Evolutionary conservation across 129 eudicot species (phyloP), one percentile per base, ranked within the genome.

Genomic region (Deinandra increscens): DNA sequence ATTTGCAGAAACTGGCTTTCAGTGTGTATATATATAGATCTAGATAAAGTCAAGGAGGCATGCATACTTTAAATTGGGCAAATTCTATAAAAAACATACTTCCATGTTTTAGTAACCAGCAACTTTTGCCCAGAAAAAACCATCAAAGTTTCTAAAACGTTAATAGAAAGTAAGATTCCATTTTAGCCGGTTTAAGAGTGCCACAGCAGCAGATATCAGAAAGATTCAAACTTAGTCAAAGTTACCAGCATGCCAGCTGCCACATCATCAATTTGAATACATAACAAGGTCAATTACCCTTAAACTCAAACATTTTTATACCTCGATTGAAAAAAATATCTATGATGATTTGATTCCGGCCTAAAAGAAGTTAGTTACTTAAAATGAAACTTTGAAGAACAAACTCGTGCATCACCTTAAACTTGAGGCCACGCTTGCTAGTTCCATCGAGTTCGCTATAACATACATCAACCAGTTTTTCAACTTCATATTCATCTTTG

Each of bases 401-500:
- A 19, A 20, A 64, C 34, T 41, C 36, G 12, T 1, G 6, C 69
- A 64, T 29, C 6, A 81, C 89, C 90, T 77, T 69, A 63, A 80
- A 87, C 45, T 78, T 51, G 39, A 84, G 76, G 15, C 78, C 82
- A 37, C 63, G 78, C 19, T 82, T 79, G 18, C 43, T 39, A 29
- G 1, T 68, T 51, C 72, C 61, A 73, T 33, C 71, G 58, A 79
- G 73, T 26, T 79, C 83, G 69, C 80, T 78, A 48, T 87, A 87
- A 43, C 93, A 84, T 26, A 87, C 76, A 59, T 80, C 84, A 9
- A 84, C 71, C 6, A 84, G 38, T 50, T 71, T 73, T 33, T 77
- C 84, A 55, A 85, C 96, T 78, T 83, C 89, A 77, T 73, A 85
- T 79, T 79, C 89, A 65, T 41, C 88, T 51, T 70, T 70, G n/a